phyloP scores from a whole-genome alignment of 352 stramenopile genomes.

The Phytopythium chamaehyphon region DNA sequence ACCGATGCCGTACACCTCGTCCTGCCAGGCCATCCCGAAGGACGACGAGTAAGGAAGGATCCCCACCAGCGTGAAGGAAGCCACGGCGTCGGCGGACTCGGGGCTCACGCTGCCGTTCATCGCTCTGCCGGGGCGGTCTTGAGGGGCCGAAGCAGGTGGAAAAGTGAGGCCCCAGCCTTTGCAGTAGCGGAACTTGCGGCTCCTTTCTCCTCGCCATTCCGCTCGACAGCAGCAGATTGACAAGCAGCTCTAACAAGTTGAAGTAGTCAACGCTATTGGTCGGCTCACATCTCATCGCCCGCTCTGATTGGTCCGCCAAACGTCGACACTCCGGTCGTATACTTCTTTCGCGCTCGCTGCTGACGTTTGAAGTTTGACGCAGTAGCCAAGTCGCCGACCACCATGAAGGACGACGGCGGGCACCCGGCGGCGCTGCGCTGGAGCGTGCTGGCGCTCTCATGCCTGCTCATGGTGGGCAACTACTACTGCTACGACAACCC shows the following conservation, averaged over 20 bases:
- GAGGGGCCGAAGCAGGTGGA: too few relatives aligned
- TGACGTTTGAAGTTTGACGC: not conserved
- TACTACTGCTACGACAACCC: slow-evolving; percentile 92
- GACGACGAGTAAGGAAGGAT: not conserved
- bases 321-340: not conserved
- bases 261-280: too few relatives aligned
- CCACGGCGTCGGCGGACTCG: not conserved
- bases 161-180: too few relatives aligned
- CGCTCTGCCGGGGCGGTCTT: too few relatives aligned
- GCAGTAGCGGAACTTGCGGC: too few relatives aligned
- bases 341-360: not conserved
- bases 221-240: not conserved
- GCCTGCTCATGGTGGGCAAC: slow-evolving; percentile 86
- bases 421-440: slow-evolving; percentile 69
- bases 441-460: slow-evolving; percentile 85
- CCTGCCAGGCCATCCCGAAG: slow-evolving; percentile 5
- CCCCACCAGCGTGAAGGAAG: slow-evolving; percentile 1
- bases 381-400: slow-evolving; percentile 10
- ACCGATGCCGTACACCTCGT: slow-evolving; percentile 5
- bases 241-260: not conserved
- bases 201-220: too few relatives aligned
- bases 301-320: too few relatives aligned
- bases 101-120: not conserved
- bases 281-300: too few relatives aligned
- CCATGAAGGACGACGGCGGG: slow-evolving; percentile 14